Base-by-base conservation (phyloP, 495 filamentous ascomycete species). In the Pyrenula aspistea region DNA sequence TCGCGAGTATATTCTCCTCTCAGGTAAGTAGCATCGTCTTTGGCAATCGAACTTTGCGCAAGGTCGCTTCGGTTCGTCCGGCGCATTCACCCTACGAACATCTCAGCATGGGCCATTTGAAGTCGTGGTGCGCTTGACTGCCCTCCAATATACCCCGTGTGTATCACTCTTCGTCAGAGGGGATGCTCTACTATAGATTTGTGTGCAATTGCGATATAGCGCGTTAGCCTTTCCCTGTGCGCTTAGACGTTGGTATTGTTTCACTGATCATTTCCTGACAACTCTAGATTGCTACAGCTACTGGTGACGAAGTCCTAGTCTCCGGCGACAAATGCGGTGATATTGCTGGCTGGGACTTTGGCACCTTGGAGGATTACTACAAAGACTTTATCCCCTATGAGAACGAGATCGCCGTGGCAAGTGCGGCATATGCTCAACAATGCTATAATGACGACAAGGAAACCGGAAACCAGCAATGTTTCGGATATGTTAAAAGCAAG, bases 1-100 rank as follows among this genome's bases (percentile, higher is more conserved):
- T 47, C 11, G 58, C 61, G 10, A 49, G 55, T 56, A 53, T 55
- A 2, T 63, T 56, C 55, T 60, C 58, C 2, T 56, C 61, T n/a
- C 51, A 47, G n/a, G 47, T 63, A 20, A 8, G 19, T 24, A 24
- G 50, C 19, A 15, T n/a, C n/a, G n/a, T n/a, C n/a, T n/a, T n/a
- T n/a, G n/a, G n/a, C n/a, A n/a, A n/a, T n/a, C n/a, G n/a, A n/a
- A n/a, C n/a, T n/a, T n/a, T n/a, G n/a, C n/a, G n/a, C n/a, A n/a
- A n/a, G n/a, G n/a, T n/a, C n/a, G n/a, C n/a, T n/a, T n/a, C n/a
- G n/a, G n/a, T n/a, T n/a, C n/a, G n/a, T n/a, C n/a, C n/a, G n/a
- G n/a, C n/a, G n/a, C n/a, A n/a, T n/a, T n/a, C n/a, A n/a, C n/a
- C n/a, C n/a, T n/a, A n/a, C n/a, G n/a, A n/a, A n/a, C n/a, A n/a